Percentiles rank a stretch among this genome's conserved stretches.
phyloP scores from a whole-genome alignment of 768 basidiomycete species.

The Leccinum imitatum region DNA sequence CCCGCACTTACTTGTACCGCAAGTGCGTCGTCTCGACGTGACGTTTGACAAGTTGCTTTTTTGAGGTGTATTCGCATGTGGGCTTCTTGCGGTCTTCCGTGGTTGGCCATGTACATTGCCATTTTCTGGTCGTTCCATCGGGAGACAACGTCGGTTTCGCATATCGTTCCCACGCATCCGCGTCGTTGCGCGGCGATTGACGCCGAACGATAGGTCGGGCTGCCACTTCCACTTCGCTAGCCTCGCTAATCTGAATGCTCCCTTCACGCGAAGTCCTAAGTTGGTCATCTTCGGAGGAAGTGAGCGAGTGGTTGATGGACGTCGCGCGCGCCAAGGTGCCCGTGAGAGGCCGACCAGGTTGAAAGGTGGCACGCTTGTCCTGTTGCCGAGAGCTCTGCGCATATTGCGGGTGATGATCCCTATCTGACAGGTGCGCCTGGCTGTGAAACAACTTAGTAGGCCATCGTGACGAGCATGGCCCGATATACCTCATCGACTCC shows the following conservation, averaged over 20 bases:
- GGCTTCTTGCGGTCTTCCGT: constrained; percentile 32
- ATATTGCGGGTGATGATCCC: constrained; percentile 9
- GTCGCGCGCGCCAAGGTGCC: constrained; percentile 12
- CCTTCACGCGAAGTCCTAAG: constrained; percentile 29
- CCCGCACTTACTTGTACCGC: constrained; percentile 50
- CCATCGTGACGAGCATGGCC: neutral
- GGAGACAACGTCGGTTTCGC: constrained; percentile 33
- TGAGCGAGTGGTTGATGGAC: constrained; percentile 18
- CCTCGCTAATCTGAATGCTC: constrained; percentile 32
- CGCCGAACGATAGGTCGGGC: constrained; percentile 21
- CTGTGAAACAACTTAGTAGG: constrained; percentile 17
- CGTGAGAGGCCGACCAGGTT: constrained; percentile 8
- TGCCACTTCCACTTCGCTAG: constrained; percentile 26
- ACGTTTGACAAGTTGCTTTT: constrained; percentile 68
- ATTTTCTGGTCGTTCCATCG: constrained; percentile 37
- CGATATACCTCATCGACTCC: constrained; percentile 31
- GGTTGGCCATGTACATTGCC: constrained; percentile 43
- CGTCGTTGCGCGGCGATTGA: constrained; percentile 28
- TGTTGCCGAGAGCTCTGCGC: constrained; percentile 17
- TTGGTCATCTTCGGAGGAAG: constrained; percentile 33
- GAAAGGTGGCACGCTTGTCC: constrained; percentile 7
- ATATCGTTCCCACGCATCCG: constrained; percentile 35
- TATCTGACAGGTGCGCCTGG: constrained; percentile 24
- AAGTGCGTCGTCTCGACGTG: constrained; percentile 66
- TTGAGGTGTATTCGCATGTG: constrained; percentile 44